phyloP scores from a whole-genome alignment of 345 rosid species.

The Lepidium aucheri region DNA sequence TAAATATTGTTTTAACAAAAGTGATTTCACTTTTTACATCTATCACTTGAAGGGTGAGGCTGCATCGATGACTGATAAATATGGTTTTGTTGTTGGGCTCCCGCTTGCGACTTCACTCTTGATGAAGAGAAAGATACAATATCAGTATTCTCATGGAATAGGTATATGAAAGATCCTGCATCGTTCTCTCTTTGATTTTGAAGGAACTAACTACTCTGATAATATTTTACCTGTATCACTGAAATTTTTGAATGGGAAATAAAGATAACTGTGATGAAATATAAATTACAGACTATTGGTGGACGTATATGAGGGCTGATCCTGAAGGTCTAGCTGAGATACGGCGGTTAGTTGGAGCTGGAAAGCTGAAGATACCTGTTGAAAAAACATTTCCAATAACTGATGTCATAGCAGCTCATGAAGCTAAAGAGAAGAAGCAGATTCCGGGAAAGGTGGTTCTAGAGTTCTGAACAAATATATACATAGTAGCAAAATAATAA shows the following conservation, averaged over 20 bases:
- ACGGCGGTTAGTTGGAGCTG: constrained; percentile 57
- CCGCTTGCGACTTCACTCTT: constrained; percentile 70
- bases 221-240: not conserved
- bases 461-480: constrained; percentile 36
- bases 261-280: not conserved
- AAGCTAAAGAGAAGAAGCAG: constrained; percentile 63
- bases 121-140: constrained; percentile 65
- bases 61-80: constrained; percentile 75
- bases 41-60: constrained; percentile 65
- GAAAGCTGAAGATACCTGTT: constrained; percentile 70
- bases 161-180: constrained; percentile 36
- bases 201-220: not conserved
- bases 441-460: constrained; percentile 84
- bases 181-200: not conserved
- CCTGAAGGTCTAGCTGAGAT: constrained; percentile 77
- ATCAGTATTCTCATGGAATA: constrained; percentile 77
- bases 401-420: constrained; percentile 78
- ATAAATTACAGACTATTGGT: constrained; percentile 52
- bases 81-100: constrained; percentile 72
- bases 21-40: not conserved
- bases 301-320: constrained; percentile 92
- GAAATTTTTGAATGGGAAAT: not conserved
- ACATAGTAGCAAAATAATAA: constrained; percentile 16
- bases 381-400: constrained; percentile 72
- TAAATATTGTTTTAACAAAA: not conserved